phyloP scores from a whole-genome alignment of 2,329 filamentous ascomycete species.

The Fusarium transvaalense region DNA sequence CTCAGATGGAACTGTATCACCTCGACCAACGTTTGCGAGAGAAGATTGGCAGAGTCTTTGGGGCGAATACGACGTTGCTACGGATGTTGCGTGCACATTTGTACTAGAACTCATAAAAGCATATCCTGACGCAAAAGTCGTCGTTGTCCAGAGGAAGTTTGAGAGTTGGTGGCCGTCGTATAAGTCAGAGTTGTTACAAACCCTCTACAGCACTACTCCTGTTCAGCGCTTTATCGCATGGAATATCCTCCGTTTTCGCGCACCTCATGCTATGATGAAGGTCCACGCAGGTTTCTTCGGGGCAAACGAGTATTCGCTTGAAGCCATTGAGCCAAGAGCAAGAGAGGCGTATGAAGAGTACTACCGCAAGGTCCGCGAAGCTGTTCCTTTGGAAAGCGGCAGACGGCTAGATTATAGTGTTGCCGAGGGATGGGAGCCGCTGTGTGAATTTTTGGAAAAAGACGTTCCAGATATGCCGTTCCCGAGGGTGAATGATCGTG shows the following conservation, averaged over 20 bases:
- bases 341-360: background rate
- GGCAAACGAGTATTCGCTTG: background rate
- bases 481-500: conserved; percentile 17
- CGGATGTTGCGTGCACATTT: conserved; percentile 10
- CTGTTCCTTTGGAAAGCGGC: background rate
- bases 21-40: background rate
- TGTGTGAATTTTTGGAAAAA: conserved; percentile 24
- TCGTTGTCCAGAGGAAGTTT: background rate
- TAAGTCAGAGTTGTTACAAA: background rate
- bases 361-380: conserved; percentile 6
- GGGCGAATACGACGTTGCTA: conserved; percentile 19
- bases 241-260: background rate
- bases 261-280: conserved; percentile 3
- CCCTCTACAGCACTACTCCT: background rate
- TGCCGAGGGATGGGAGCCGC: conserved; percentile 13
- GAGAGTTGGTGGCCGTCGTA: conserved; percentile 21
- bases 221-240: background rate
- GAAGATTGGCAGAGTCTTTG: conserved; percentile 7
- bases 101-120: conserved; percentile 8
- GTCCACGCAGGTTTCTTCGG: conserved; percentile 13
- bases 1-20: background rate
- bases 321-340: background rate
- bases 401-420: conserved; percentile 10
- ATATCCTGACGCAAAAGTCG: conserved; percentile 19
- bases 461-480: conserved; percentile 14